These are phyloP conservation scores for Coemansia sp. DNA, from an alignment of 192 early-diverging fungal genomes.

Conservation along the genomic window DNA sequence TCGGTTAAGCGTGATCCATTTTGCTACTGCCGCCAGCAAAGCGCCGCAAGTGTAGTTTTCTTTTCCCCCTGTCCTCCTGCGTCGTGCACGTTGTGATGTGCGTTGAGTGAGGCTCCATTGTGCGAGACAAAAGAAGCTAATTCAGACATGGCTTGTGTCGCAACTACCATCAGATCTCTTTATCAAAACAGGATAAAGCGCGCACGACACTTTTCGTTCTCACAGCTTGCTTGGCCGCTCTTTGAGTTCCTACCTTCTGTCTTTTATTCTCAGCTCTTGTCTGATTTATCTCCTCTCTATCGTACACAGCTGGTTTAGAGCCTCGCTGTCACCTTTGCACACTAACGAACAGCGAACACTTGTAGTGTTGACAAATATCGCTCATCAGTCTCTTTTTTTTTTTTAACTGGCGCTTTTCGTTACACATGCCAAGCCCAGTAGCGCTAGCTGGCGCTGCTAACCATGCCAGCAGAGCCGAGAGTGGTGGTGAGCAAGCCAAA, in stretches of 20 bases:
- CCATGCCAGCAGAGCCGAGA: neutral
- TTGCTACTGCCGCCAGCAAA: neutral
- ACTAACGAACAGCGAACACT: neutral
- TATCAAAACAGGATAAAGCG: neutral
- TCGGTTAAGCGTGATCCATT: neutral
- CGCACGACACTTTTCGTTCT: neutral
- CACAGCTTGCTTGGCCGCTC: neutral
- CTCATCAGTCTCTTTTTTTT: neutral
- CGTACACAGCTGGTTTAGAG: neutral
- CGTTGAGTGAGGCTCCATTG: neutral
- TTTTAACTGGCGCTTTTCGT: neutral
- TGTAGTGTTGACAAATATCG: neutral
- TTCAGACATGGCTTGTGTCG: neutral
- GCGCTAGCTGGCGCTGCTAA: constrained; percentile 3
- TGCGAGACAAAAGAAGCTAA: neutral
- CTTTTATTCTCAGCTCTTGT: neutral
- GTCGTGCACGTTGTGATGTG: neutral
- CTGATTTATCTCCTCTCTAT: neutral
- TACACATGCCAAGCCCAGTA: neutral
- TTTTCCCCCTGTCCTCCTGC: constrained; percentile 4
- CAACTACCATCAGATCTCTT: neutral
- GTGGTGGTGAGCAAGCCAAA: neutral
- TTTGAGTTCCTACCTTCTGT: neutral
- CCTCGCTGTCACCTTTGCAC: neutral
- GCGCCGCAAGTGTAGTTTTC: neutral